A percentile compares a stretch with the other conserved stretches of the same genome.
Conservation (phyloP, 257 asterid genomes). For the Ligustrum vulgare region DNA sequence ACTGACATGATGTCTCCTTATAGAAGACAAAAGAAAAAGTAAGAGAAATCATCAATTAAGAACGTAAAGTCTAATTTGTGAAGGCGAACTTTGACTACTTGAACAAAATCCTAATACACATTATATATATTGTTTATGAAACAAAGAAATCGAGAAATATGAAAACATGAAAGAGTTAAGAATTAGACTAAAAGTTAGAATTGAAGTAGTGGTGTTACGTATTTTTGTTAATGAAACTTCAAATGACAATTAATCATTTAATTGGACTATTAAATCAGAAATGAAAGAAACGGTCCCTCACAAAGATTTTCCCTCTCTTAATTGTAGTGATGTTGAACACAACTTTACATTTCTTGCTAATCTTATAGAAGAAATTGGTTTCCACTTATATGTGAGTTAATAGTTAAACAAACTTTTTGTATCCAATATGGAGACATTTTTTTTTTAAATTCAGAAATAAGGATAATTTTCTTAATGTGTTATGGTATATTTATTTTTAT, state of each 20-base stretch:
- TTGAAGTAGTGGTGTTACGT: not conserved
- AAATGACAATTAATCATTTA: too few relatives aligned
- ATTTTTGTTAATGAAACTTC: too few relatives aligned
- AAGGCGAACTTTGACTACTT: not conserved
- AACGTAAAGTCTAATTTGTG: not conserved
- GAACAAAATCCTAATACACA: not conserved
- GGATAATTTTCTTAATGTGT: too few relatives aligned
- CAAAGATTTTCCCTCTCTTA: not conserved
- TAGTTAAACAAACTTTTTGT: not conserved
- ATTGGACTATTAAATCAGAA: too few relatives aligned
- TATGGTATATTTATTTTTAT: too few relatives aligned
- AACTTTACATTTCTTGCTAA: not conserved
- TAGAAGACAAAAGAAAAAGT: not conserved
- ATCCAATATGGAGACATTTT: too few relatives aligned
- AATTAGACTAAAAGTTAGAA: not conserved
- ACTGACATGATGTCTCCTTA: slow-evolving; percentile 56
- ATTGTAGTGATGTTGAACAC: not conserved
- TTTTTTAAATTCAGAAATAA: too few relatives aligned
- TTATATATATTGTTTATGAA: not conserved
- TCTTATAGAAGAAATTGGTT: not conserved
- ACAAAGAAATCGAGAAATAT: not conserved
- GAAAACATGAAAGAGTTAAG: not conserved
- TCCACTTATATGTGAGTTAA: not conserved
- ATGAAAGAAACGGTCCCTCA: too few relatives aligned
- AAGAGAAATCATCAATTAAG: not conserved